These are phyloP conservation scores for Cephalotrichum gorgonifer DNA, from an alignment of 2,329 filamentous ascomycete genomes.

Conservation along the genomic window DNA sequence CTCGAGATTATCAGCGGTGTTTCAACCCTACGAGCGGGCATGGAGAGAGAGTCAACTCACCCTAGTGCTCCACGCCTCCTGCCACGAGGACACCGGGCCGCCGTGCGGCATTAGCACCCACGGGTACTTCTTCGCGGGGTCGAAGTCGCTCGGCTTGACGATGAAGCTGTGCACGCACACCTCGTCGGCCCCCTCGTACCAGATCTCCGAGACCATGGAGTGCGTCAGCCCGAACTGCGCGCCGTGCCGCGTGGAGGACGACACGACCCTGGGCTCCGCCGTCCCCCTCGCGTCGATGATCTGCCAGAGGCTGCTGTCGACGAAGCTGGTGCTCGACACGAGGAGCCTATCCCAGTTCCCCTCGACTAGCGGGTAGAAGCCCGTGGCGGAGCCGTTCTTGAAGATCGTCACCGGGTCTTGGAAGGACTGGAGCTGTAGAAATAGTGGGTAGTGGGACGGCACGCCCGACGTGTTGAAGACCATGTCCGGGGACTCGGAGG, in stretches of 20 bases:
- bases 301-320: slow-evolving; percentile 26
- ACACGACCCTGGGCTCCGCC: neutral
- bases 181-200: slow-evolving; percentile 25
- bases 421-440: slow-evolving; percentile 18
- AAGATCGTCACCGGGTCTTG: slow-evolving; percentile 16
- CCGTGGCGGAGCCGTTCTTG: slow-evolving; percentile 15
- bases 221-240: slow-evolving; percentile 20
- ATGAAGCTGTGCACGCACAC: slow-evolving; percentile 27
- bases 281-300: slow-evolving; percentile 14
- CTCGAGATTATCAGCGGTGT: neutral
- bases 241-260: slow-evolving; percentile 11
- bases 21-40: neutral
- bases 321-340: slow-evolving; percentile 23
- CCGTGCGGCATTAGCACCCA: slow-evolving; percentile 26
- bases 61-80: slow-evolving; percentile 39
- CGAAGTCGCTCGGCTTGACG: slow-evolving; percentile 25
- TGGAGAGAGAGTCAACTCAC: slow-evolving; percentile 14
- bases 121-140: slow-evolving; percentile 23
- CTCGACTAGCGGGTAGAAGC: slow-evolving; percentile 16
- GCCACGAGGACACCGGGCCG: slow-evolving; percentile 34
- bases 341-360: slow-evolving; percentile 19
- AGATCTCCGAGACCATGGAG: slow-evolving; percentile 28
- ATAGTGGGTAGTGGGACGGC: neutral
- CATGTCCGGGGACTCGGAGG: neutral
- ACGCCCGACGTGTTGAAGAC: neutral